Conservation (phyloP, 2,329 filamentous ascomycete species). For the Scedosporium minutisporum region DNA sequence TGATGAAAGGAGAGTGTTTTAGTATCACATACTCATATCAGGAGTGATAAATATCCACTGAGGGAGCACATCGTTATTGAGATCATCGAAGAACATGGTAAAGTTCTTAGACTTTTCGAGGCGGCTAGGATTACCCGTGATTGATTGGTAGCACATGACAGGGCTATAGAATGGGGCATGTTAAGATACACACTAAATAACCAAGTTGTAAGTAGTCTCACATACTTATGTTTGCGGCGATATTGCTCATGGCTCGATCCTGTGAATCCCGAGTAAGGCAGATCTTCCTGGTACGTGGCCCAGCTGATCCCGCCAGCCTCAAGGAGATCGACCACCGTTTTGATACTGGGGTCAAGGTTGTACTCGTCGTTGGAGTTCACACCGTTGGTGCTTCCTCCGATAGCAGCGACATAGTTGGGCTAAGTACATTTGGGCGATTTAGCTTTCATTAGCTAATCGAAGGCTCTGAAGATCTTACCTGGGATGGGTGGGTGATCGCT, state of each 20-base stretch:
- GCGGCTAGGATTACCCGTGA: conserved; percentile 48
- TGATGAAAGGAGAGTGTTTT: no score
- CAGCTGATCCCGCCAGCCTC: conserved; percentile 56
- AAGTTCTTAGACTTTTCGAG: conserved; percentile 66
- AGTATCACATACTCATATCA: conserved; percentile 45
- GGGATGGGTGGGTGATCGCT: conserved; percentile 60
- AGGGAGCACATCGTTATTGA: conserved; percentile 52
- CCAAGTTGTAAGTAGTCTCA: no score
- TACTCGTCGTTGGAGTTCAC: conserved; percentile 57
- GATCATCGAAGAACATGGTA: conserved; percentile 54
- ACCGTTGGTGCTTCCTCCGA: conserved; percentile 65
- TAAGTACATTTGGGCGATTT: no score
- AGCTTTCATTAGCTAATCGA: no score
- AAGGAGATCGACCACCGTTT: conserved; percentile 59
- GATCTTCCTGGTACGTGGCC: conserved; percentile 68
- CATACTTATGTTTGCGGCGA: conserved; percentile 67
- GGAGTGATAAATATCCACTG: conserved; percentile 66
- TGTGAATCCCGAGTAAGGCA: conserved; percentile 66
- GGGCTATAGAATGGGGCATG: conserved; percentile 17
- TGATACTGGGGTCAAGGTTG: conserved; percentile 51
- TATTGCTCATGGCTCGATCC: conserved; percentile 62
- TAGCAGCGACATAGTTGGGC: conserved; percentile 64
- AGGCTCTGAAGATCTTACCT: conserved; percentile 19
- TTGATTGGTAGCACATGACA: conserved; percentile 54
- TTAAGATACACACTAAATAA: no score